Evolutionary conservation across 495 filamentous ascomycete species (phyloP), one percentile per base, ranked within the genome.

Genomic region (Letharia columbiana): DNA sequence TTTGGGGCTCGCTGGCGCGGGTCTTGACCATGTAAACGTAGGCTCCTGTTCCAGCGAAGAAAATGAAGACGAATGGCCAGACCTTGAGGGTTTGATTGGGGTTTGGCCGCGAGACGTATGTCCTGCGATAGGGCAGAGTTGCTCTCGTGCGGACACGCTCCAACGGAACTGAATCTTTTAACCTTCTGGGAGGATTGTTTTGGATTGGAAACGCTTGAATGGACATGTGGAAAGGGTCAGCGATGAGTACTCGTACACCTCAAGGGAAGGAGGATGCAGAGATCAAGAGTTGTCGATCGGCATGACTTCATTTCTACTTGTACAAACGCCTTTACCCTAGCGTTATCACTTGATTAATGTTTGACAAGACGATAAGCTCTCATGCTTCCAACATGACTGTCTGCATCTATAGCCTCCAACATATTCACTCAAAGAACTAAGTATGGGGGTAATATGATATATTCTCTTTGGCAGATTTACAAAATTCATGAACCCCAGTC

Each of bases 21-120:
- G 78, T 77, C 67, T 83, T 86, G 31, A 88, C 85, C 70, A 90
- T 83, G 62, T 81, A 76, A 59, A 79, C 75, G 79, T 89, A 91
- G 57, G 83, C 77, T 44, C 78, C 83, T 23, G 83, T 83, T 54
- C 87, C 85, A 47, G 79, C 71, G 66, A 75, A 77, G 66, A 86
- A 78, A 70, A 91, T 83, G 66, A 78, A 72, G 63, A 89, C 62
- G 71, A 91, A 84, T 7, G 88, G 88, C 77, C 86, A 80, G 74
- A 89, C 72, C 73, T 83, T 86, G 71, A 89, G 83, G 35, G 76
- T 79, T 60, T 73, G 56, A 42, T 66, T 64, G 44, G 67, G 62
- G 58, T 60, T 57, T 15, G 59, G 64, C 41, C 64, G 47, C 42
- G 56, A 68, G 41, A 54, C 18, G 66, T 59, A 64, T 4, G 61